phyloP scores from a whole-genome alignment of 352 stramenopile species.

The Phytophthora cryptogea region DNA sequence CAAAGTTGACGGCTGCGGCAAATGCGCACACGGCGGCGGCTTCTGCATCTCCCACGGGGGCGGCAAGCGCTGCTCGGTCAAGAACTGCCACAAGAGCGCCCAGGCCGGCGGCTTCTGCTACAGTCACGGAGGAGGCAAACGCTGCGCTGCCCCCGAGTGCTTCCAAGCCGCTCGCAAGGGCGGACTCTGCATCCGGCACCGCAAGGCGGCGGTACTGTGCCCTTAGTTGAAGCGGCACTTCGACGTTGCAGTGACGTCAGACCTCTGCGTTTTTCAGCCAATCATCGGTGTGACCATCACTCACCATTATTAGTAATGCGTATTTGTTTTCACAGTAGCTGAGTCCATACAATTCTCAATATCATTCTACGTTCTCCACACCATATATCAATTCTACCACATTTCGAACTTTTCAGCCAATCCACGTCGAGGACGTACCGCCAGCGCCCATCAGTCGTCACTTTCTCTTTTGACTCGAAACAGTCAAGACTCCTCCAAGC shows the following conservation, averaged over 20 bases:
- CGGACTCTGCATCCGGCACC: constrained; percentile 81
- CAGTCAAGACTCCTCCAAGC: background rate
- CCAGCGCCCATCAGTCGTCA: constrained; percentile 1
- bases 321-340: constrained; percentile 9
- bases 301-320: constrained; percentile 15
- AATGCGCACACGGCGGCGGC: constrained; percentile 76
- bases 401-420: constrained; percentile 3
- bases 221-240: constrained; percentile 13
- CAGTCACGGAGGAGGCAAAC: constrained; percentile 79
- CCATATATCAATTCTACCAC: background rate
- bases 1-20: constrained; percentile 69
- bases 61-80: constrained; percentile 68
- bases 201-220: constrained; percentile 33
- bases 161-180: constrained; percentile 80
- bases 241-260: constrained; percentile 16
- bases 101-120: constrained; percentile 82
- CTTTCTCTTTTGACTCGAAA: constrained; percentile 20
- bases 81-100: constrained; percentile 64
- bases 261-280: constrained; percentile 4
- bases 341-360: background rate
- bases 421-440: background rate
- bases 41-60: constrained; percentile 78
- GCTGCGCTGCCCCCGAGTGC: constrained; percentile 68
- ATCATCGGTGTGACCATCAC: constrained; percentile 29
- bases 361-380: background rate